Percentiles rank a stretch among this genome's conserved stretches.
Conservation (phyloP, 768 basidiomycete genomes). For the Leccinellum luteum region DNA sequence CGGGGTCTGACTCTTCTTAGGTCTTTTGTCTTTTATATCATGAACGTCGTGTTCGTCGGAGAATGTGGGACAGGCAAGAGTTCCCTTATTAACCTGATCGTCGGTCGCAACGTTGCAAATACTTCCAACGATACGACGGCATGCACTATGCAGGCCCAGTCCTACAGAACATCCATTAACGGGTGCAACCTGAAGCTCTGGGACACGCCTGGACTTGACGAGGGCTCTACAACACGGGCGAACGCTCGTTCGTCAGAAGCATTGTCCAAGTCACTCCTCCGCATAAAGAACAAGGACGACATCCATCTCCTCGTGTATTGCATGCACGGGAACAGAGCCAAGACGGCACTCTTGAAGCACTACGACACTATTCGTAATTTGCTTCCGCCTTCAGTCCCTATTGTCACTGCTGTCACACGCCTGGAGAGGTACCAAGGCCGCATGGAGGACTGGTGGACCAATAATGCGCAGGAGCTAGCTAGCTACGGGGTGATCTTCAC, state of each 20-base stretch:
- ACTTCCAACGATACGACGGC: conserved; percentile 21
- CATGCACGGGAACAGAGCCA: conserved; percentile 21
- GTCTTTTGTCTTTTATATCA: neutral
- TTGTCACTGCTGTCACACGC: conserved; percentile 18
- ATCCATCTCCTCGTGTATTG: conserved; percentile 24
- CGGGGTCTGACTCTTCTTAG: conserved; percentile 4
- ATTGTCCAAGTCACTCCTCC: conserved; percentile 6
- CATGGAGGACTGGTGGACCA: conserved; percentile 26
- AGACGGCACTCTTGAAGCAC: conserved; percentile 12
- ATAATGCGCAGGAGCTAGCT: conserved; percentile 10
- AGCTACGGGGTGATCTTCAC: conserved; percentile 15
- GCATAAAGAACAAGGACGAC: conserved; percentile 1
- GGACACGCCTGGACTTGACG: conserved; percentile 20
- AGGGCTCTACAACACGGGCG: conserved; percentile 5
- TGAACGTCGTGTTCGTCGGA: conserved; percentile 25
- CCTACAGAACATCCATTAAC: conserved; percentile 13
- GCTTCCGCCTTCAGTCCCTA: conserved; percentile 10
- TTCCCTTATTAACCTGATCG: conserved; percentile 24
- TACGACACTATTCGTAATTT: conserved; percentile 9
- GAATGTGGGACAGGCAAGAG: conserved; percentile 28
- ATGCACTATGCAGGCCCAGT: conserved; percentile 12
- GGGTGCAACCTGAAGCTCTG: conserved; percentile 11
- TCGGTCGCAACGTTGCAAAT: conserved; percentile 7
- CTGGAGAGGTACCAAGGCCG: conserved; percentile 17
- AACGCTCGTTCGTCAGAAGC: conserved; percentile 3